Base-by-base conservation (phyloP, 805 yeast genomes). In the Wickerhamiella dianesei region DNA sequence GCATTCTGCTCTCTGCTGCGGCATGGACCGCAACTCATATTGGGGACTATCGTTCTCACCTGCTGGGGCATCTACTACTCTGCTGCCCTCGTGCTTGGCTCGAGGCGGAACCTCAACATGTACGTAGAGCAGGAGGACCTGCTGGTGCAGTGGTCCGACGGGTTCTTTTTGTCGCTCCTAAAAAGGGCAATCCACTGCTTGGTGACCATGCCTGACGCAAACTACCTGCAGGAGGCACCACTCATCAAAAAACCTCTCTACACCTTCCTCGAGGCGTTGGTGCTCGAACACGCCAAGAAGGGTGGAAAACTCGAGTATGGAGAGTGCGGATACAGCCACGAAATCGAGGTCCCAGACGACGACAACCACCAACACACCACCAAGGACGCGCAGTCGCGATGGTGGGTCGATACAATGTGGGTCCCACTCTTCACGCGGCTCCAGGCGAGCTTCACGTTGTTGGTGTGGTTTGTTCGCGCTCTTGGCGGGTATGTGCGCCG, bases 41-140 rank as follows among this genome's bases (percentile, higher is more conserved):
- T 37, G 2, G n/a, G 35, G 1, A 16, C 22, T 6, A 17, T 49
- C 5, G 21, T 40, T 5, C 8, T 29, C 2, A 4, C 22, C 2
- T 48, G 51, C 39, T 48, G 46, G 46, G 14, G 42, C 2, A 25
- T 37, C n/a, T 48, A 45, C 21, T 21, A 16, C 12, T 4, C 40
- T 4, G 46, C 46, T 2, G 48, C 45, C n/a, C 9, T 40, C 16
- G 19, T 44, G 3, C 37, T 36, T 1, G 52, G 52, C 20, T 43
- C 43, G 35, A 20, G 40, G n/a, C 17, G 35, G n/a, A n/a, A 22
- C 37, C 17, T 21, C 35, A 21, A 17, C 6, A 39, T 18, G 41
- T 14, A 14, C 21, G 37, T 32, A 3, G 42, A 35, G 3, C 21
- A 21, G 13, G 43, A 37, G 5, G 43, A 19, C 9, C 14, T 29